These are phyloP conservation scores for Vaccinium myrtillus DNA, from an alignment of 148 eudicot genomes.

Conservation along the genomic window DNA sequence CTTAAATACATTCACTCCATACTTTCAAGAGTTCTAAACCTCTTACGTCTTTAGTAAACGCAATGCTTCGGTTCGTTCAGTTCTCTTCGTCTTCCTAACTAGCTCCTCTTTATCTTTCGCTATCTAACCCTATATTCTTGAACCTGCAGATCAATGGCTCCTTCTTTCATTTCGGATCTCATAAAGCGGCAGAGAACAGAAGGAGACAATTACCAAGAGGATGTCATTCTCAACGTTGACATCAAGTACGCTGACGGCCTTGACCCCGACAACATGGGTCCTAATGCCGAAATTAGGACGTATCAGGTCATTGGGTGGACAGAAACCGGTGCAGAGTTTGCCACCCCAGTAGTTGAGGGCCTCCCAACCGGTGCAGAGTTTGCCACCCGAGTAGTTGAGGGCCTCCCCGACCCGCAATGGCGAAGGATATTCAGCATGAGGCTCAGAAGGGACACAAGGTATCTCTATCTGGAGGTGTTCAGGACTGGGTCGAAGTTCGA, in stretches of 20 bases:
- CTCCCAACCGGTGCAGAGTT: background rate
- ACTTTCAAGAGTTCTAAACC: constrained; percentile 6
- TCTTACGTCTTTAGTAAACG: background rate
- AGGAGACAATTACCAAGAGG: background rate
- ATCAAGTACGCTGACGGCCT: background rate
- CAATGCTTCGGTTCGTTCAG: background rate
- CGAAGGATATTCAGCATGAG: background rate
- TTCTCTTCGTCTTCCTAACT: background rate
- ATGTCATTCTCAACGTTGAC: background rate
- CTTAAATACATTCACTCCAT: background rate
- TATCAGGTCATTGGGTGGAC: background rate
- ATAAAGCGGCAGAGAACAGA: background rate
- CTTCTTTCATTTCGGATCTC: background rate
- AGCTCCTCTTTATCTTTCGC: background rate
- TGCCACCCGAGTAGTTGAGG: background rate
- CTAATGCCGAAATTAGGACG: background rate
- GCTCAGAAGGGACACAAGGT: background rate
- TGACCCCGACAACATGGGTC: background rate
- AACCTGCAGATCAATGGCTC: constrained; percentile 1
- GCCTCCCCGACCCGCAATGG: background rate
- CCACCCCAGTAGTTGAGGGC: background rate
- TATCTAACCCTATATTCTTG: background rate
- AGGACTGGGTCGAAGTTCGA: background rate
- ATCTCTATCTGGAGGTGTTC: constrained; percentile 5
- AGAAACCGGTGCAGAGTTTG: background rate